phyloP scores from a whole-genome alignment of 2,329 filamentous ascomycete species.

The Pseudopyrenochaeta lycopersici region DNA sequence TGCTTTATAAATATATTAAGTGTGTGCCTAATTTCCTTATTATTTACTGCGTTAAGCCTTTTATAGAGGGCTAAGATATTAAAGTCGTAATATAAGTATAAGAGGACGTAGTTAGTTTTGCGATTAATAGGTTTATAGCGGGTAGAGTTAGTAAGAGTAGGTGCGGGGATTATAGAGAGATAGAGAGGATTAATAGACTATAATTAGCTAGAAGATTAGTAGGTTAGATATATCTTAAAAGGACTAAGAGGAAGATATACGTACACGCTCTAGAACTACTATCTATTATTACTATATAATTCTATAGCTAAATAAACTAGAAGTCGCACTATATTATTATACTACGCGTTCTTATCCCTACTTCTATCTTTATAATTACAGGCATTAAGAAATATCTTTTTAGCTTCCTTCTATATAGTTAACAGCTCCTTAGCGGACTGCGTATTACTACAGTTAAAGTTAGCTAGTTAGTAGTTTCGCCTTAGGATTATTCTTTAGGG shows the following conservation, averaged over 20 bases:
- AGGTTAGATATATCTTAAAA: constrained; percentile 10
- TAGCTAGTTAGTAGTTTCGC: constrained; percentile 17
- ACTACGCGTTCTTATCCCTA: constrained; percentile 29
- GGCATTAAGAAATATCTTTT: constrained; percentile 25
- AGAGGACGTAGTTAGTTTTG: constrained; percentile 29
- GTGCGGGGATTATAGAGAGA: constrained; percentile 18
- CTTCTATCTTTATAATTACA: constrained; percentile 19
- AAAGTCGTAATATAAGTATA: constrained; percentile 23
- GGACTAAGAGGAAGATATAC: constrained; percentile 7
- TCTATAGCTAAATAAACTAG: constrained; percentile 24
- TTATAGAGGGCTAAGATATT: constrained; percentile 19
- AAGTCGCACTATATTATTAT: constrained; percentile 23
- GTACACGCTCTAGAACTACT: constrained; percentile 26
- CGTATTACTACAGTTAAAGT: constrained; percentile 16
- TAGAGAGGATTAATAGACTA: constrained; percentile 25
- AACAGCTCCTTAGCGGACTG: constrained; percentile 17
- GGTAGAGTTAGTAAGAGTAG: constrained; percentile 9
- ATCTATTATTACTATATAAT: constrained; percentile 20
- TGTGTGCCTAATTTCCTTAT: constrained; percentile 15
- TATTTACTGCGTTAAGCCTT: too few relatives aligned
- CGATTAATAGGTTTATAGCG: constrained; percentile 14
- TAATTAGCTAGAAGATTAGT: constrained; percentile 18
- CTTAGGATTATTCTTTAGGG: constrained; percentile 19
- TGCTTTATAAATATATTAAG: constrained; percentile 21
- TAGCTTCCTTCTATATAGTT: constrained; percentile 15